Base-by-base conservation (phyloP, 2,329 filamentous ascomycete genomes). In the Epichloe sibirici region DNA sequence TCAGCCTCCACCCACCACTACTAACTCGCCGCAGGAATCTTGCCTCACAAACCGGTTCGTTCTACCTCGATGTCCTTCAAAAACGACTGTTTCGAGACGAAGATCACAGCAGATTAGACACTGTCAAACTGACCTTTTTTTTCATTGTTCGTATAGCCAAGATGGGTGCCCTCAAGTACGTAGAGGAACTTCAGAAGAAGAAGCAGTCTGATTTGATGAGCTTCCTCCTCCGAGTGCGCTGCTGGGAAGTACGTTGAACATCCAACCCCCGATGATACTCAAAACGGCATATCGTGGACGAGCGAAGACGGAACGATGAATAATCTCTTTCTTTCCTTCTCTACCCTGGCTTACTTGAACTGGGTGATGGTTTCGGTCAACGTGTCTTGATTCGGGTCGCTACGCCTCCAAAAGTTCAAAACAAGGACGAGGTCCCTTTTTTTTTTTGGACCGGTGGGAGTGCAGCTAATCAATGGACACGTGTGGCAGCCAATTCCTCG, bases 171-270 rank as follows among this genome's bases (percentile, higher is more conserved):
- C 89, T 96, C 77, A 98, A 98, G 82, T 98, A 95, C 82, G 89
- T 98, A 79, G 94, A 98, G 85, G 93, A 98, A 85, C 87, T 98
- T 81, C 90, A 96, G 78, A 97, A 98, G 90, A 96, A 95, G 89
- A 98, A 98, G 90, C 93, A 98, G 86, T 95, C 89, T 76, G 93
- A 98, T 84, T 87, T 98, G 73, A 88, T 97, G 81, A 90, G 90
- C 81, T 98, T 98, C 85, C 86, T 98, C 79, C 89, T 96, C 77
- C 91, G 90, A 76, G 90, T 95, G 73, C 90, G 93, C 80, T 98
- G 93, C 90, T 98, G 93, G 93, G 93, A 98, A 88, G 91, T 91
- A 82, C 79, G 82, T 82, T 81, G 67, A 79, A 69, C 21, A 65
- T 64, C 61, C 63, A 64, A 59, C 65, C 63, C 50, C 28, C 38